Evolutionary conservation across 73 alveolate genomes (phyloP).

Genomic region (Paramecium bursaria): DNA sequence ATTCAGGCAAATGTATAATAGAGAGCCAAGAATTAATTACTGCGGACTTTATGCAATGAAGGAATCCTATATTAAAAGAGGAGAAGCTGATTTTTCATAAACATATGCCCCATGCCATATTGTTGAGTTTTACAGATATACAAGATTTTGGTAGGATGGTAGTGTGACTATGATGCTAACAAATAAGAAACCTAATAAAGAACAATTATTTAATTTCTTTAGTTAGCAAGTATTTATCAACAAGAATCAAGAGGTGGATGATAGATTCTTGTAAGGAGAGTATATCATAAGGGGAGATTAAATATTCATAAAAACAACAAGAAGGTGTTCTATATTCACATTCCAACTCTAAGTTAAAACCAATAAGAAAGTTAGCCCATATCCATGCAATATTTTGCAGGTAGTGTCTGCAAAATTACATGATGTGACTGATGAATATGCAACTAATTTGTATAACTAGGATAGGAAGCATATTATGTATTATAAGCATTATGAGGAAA

Average conservation of each 20-base stretch:
- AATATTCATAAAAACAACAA: not conserved
- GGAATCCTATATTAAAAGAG: constrained; percentile 26
- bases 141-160: constrained; percentile 56
- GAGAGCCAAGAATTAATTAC: constrained; percentile 34
- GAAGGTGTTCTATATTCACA: not conserved
- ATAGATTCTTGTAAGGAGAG: constrained; percentile 24
- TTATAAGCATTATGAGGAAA: constrained; percentile 45
- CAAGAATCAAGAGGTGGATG: not conserved
- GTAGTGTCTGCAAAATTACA: not conserved
- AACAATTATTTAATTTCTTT: not conserved
- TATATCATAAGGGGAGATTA: constrained; percentile 1
- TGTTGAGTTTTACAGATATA: constrained; percentile 50
- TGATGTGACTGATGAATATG: not conserved
- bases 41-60: constrained; percentile 61
- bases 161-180: constrained; percentile 18
- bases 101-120: constrained; percentile 20
- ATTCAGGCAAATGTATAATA: constrained; percentile 18
- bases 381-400: constrained; percentile 30
- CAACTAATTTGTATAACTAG: not conserved
- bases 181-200: not conserved
- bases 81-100: constrained; percentile 36
- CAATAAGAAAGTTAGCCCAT: not conserved
- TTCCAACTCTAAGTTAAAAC: not conserved
- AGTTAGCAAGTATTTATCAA: not conserved
- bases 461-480: not conserved